Evolutionary conservation across 164 flowering plant species (phyloP), one percentile per base, ranked within the genome.

Genomic region (Vitis amurensis): DNA sequence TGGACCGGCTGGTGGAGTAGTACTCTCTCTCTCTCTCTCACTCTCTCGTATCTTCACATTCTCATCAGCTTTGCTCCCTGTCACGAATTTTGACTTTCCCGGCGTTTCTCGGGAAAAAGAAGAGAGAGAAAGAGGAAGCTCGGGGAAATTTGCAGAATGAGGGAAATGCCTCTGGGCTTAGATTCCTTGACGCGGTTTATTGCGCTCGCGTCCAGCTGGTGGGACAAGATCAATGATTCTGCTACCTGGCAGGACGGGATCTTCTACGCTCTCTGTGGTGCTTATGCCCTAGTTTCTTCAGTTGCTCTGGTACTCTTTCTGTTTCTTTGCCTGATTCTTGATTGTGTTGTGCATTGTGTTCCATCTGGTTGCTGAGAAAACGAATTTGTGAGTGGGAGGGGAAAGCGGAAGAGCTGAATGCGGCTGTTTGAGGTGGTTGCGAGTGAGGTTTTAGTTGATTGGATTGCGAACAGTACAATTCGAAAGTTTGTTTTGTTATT

Each of bases 141-240:
- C 23, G 47, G 70, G 10, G 63, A 66, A 55, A 10, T 23, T 8
- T 47, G 64, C 0, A 65, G 57, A 74, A 77, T 79, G 83, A 70
- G 74, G 78, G 72, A 80, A 72, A 56, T 78, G 79, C 71, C 72
- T 64, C 69, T 77, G 69, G 60, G 59, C 69, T 66, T 71, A 19
- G 16, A 71, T 60, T 68, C 82, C 66, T 13, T 68, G 63, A 76
- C 63, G 68, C 3, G 5, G 11, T 11, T 74, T 15, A 60, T 47
- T 13, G 50, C 55, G 13, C 50, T 70, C 60, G 48, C 23, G 7
- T 49, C 77, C 8, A 62, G 59, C 72, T 96, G 99, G 99, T 96
- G 99, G 99, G 76, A 86, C 65, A 84, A 89, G 77, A 81, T 96
- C 81, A 93, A 93, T 66, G 91, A 88, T 23, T 91, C 98, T 3